phyloP scores from a whole-genome alignment of 495 filamentous ascomycete genomes.

The Penicillium ucsense region DNA sequence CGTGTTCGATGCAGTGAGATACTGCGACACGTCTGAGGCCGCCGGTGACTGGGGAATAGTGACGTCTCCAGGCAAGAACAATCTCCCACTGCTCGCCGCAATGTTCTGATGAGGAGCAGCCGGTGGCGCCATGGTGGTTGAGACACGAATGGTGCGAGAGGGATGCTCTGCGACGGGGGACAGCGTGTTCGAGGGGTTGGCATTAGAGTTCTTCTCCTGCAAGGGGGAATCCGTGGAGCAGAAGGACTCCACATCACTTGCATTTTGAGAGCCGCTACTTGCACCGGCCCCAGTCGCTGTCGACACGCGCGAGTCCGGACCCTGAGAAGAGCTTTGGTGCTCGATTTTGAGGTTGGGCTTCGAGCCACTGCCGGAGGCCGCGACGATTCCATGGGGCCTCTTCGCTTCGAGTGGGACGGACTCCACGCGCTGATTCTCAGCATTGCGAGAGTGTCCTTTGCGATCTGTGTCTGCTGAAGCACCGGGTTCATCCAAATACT shows the following conservation, averaged over 20 bases:
- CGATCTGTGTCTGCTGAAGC: slow-evolving; percentile 10
- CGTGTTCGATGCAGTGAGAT: slow-evolving; percentile 41
- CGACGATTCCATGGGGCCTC: slow-evolving; percentile 19
- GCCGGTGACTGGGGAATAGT: slow-evolving; percentile 23
- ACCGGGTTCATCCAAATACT: slow-evolving; percentile 47
- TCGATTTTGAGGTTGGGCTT: slow-evolving; percentile 21
- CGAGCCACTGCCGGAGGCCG: slow-evolving; percentile 10
- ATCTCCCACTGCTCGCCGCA: slow-evolving; percentile 14
- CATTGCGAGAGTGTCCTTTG: slow-evolving; percentile 13
- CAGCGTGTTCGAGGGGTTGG: slow-evolving; percentile 8
- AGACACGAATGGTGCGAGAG: slow-evolving; percentile 16
- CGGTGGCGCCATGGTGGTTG: slow-evolving; percentile 5
- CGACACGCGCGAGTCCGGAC: slow-evolving; percentile 35
- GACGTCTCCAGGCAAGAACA: slow-evolving; percentile 10
- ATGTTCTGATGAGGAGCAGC: slow-evolving; percentile 13
- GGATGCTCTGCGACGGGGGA: slow-evolving; percentile 25
- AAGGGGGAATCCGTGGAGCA: slow-evolving; percentile 13
- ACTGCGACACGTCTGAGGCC: slow-evolving; percentile 32
- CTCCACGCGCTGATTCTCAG: slow-evolving; percentile 12
- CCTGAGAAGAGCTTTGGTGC: slow-evolving; percentile 12
- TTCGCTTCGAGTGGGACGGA: slow-evolving; percentile 10
- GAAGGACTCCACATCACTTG: slow-evolving; percentile 10
- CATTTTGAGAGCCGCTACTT: slow-evolving; percentile 23
- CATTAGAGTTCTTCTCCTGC: slow-evolving; percentile 14
- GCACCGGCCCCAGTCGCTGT: slow-evolving; percentile 44